phyloP scores from a whole-genome alignment of 169 alveolate genomes.

The Cryptosporidium sp. region DNA sequence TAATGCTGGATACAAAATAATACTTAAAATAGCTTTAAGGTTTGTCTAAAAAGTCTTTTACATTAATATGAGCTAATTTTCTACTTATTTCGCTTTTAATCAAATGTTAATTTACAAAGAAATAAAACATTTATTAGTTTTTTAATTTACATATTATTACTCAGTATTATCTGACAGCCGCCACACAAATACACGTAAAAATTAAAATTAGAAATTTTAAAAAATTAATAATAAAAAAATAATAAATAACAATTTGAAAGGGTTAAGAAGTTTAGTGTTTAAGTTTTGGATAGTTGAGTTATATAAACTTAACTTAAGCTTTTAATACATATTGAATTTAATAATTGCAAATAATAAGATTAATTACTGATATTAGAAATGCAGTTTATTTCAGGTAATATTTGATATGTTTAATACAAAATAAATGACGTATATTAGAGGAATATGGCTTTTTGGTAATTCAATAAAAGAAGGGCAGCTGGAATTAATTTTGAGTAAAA shows the following conservation, averaged over 20 bases:
- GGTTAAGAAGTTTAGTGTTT: neutral
- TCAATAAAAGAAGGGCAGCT: neutral
- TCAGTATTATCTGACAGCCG: slow-evolving; percentile 8
- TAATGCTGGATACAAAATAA: no score
- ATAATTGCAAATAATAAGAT: neutral
- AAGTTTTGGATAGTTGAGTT: neutral
- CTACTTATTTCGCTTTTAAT: neutral
- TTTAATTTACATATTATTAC: neutral
- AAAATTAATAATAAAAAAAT: no score
- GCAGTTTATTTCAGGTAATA: neutral
- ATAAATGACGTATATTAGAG: slow-evolving; percentile 41
- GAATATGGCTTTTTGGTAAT: slow-evolving; percentile 58
- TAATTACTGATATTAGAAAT: neutral
- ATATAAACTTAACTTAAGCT: neutral
- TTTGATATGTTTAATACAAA: neutral
- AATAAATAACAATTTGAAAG: neutral
- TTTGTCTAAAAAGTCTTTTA: neutral
- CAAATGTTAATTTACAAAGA: neutral
- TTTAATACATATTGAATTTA: no score
- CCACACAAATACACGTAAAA: slow-evolving; percentile 5
- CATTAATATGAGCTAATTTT: neutral
- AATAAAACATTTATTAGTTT: neutral
- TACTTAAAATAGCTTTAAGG: neutral
- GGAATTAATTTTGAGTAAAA: slow-evolving; percentile 34
- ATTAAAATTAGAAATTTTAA: no score